Evolutionary conservation across 345 rosid genomes (phyloP).

Genomic region (Conringia planisiliqua): DNA sequence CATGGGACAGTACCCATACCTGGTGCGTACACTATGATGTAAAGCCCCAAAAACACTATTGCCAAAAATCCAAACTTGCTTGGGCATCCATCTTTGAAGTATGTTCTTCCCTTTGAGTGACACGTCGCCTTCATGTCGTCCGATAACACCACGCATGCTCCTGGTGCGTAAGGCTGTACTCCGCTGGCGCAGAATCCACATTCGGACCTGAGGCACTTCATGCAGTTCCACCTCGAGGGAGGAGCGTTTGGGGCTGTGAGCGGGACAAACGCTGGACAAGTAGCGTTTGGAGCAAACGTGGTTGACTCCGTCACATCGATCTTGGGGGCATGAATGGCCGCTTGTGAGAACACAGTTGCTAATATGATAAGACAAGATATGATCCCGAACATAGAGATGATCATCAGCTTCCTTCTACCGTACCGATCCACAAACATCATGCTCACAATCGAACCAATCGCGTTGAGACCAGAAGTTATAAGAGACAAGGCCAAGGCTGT

Average conservation of each 20-base stretch:
- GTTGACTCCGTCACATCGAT: slow-evolving; percentile 31
- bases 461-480: slow-evolving; percentile 78
- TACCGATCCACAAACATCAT: slow-evolving; percentile 71
- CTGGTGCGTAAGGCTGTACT: slow-evolving; percentile 51
- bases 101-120: slow-evolving; percentile 35
- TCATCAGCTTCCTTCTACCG: slow-evolving; percentile 77
- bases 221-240: slow-evolving; percentile 57
- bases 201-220: slow-evolving; percentile 52
- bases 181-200: slow-evolving; percentile 60
- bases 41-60: slow-evolving; percentile 56
- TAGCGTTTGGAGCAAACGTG: slow-evolving; percentile 52
- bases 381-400: slow-evolving; percentile 75
- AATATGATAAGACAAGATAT: slow-evolving; percentile 51
- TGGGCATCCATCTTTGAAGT: slow-evolving; percentile 71
- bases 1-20: slow-evolving; percentile 92
- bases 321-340: slow-evolving; percentile 53
- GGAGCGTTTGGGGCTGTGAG: slow-evolving; percentile 30
- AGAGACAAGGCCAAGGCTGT: slow-evolving; percentile 84
- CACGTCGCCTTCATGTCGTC: slow-evolving; percentile 36
- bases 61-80: slow-evolving; percentile 75
- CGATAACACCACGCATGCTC: slow-evolving; percentile 56
- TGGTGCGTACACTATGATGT: slow-evolving; percentile 68
- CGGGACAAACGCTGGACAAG: slow-evolving; percentile 46
- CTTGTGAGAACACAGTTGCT: slow-evolving; percentile 52
- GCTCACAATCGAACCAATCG: slow-evolving; percentile 70